Evolutionary conservation across 2,329 filamentous ascomycete genomes (phyloP), one percentile per base, ranked within the genome.

Genomic region (Pseudogymnoascus sp.): DNA sequence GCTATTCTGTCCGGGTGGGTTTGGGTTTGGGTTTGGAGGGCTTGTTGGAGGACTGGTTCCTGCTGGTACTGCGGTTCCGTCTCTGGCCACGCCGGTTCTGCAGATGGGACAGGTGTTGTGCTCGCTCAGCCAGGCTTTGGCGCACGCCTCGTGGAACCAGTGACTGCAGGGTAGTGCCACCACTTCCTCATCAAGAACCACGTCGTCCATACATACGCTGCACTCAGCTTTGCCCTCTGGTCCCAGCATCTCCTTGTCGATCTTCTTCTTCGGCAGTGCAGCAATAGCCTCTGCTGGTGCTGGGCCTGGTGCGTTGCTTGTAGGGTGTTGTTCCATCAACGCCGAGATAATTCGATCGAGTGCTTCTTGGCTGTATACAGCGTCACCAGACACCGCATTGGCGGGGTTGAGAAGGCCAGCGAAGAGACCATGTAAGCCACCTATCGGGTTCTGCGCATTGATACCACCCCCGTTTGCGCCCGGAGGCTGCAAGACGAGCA

Each of bases 61-160:
- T 21, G 51, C 51, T 14, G 51, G 51, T 14, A 57, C 51, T 60
- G 67, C 39, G 0, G 68, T 68, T 6, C 65, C 68, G 57, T 69
- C 71, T 57, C 51, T 34, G 8, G 51, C 51, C 10, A 75, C 71
- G 7, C 73, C 73, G 67, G 74, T 83, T 41, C 90, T 83, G 72
- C 90, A 93, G 62, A 92, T 88, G 1, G 93, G 93, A 71, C 93
- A 98, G 0, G 93, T 96, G 71, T 97, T 92, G 75, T 97, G 93
- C 75, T 96, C 90, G 70, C 84, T 85, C 62, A 98, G 78, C 93
- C 93, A 98, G 61, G 90, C 81, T 23, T 86, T 82, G 36, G 95
- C 90, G 71, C 93, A 98, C 25, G 84, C 80, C 65, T 88, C 87
- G 72, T 97, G 93, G 74, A 96, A 98, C 91, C 92, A 96, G 73